Evolutionary conservation across 805 yeast species (phyloP), one percentile per base, ranked within the genome.

Genomic region (Hanseniaspora clermontiae): DNA sequence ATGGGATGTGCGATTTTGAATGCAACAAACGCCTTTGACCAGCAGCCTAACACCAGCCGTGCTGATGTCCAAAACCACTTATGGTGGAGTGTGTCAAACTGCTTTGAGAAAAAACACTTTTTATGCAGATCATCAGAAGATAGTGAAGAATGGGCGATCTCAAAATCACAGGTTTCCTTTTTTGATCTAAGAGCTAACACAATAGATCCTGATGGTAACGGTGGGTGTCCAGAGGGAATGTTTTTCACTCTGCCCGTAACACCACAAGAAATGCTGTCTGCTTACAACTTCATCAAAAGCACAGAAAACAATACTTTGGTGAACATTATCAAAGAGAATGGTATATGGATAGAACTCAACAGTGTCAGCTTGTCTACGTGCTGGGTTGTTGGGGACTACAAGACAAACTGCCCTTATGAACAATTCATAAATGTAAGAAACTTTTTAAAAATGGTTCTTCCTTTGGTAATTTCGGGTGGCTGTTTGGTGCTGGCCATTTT

Each of bases 371-470:
- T 82, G 20, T 69, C 76, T 2, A 77, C 80, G 55, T 90, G 97
- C 64, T 91, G 93, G 90, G 89, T 89, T 5, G 68, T 78, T 12
- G 96, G 95, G 0, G 96, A 95, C 0, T 79, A 87, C 0, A 74
- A 78, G 59, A 83, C 91, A 0, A 65, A 70, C 36, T 90, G 97
- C 65, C 96, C 97, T 0, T 89, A 89, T 65, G 79, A 77, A 57
- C 72, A 72, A 48, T 75, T 76, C 0, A 74, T 80, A 10, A 73
- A 82, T 5, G 71, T 72, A 36, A 73, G 80, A 52, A 78, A 78
- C 51, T 82, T 87, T 60, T 78, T 79, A 0, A 74, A 77, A 36
- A 76, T 83, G 76, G 69, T 88, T 24, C 77, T 84, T 0, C 89
- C 95, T 0, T 80, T 83, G n/a, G 70, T 79, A 10, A 75, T 78